A percentile compares a stretch with the other conserved stretches of the same genome.
Conservation (phyloP, 371 early-diverging fungal species). For the Rhizomucor pusillus region DNA sequence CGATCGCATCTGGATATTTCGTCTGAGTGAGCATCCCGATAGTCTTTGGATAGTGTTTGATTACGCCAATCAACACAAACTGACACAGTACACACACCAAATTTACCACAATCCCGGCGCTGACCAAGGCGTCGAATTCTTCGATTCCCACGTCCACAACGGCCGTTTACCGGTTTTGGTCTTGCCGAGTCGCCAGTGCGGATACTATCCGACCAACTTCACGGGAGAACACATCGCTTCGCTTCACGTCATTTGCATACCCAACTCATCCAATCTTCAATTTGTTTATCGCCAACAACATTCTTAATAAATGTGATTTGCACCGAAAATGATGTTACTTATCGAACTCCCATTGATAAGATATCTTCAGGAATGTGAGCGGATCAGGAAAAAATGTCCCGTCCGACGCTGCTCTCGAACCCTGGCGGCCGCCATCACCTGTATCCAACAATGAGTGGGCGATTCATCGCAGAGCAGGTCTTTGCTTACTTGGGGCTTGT, state of each 20-base stretch:
- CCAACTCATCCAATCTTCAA: conserved; percentile 10
- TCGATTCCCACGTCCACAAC: conserved; percentile 33
- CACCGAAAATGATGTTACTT: too few relatives aligned
- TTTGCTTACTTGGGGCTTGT: conserved; percentile 54
- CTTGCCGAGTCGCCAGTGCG: conserved; percentile 13
- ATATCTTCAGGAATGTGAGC: too few relatives aligned
- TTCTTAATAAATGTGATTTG: too few relatives aligned
- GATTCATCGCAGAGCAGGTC: conserved; percentile 35
- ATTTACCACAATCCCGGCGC: not conserved
- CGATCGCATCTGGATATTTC: conserved; percentile 33
- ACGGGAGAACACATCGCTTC: conserved; percentile 15
- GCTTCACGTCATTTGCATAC: conserved; percentile 16
- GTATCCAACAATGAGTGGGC: conserved; percentile 5
- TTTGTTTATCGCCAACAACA: conserved; percentile 13
- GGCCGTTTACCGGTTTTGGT: conserved; percentile 27
- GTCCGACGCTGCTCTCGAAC: too few relatives aligned
- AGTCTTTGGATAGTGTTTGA: conserved; percentile 34
- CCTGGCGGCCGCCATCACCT: too few relatives aligned
- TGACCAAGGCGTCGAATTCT: conserved; percentile 22
- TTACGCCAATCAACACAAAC: conserved; percentile 22
- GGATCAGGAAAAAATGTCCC: too few relatives aligned
- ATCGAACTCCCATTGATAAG: too few relatives aligned
- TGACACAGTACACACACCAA: conserved; percentile 5
- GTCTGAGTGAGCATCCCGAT: not conserved
- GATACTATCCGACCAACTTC: conserved; percentile 21